Percentiles rank a stretch among this genome's conserved stretches.
Conservation (phyloP, 2,329 filamentous ascomycete species). For the Hypoxylon sp. region DNA sequence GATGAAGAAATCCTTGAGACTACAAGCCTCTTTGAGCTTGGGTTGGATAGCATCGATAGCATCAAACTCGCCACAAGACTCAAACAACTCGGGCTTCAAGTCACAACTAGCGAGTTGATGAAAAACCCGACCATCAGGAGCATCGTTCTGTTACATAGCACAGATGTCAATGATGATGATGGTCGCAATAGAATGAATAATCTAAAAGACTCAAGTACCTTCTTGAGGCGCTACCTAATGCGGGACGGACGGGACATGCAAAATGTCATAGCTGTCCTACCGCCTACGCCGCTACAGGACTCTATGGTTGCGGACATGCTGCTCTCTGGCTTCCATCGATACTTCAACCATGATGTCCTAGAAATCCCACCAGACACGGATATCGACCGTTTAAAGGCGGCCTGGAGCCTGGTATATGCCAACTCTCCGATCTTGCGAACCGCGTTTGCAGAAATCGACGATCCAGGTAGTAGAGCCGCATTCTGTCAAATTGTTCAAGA, state of each 20-base stretch:
- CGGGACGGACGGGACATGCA: slow-evolving; percentile 55
- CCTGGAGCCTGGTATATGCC: slow-evolving; percentile 73
- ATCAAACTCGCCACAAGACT: slow-evolving; percentile 86
- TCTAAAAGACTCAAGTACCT: slow-evolving; percentile 50
- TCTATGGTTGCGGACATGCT: slow-evolving; percentile 88
- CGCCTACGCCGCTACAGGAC: slow-evolving; percentile 87
- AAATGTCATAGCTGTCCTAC: slow-evolving; percentile 73
- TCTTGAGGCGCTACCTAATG: slow-evolving; percentile 59
- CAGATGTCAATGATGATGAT: neutral
- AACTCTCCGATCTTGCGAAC: slow-evolving; percentile 81
- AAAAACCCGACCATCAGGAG: slow-evolving; percentile 75
- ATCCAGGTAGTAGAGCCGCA: slow-evolving; percentile 66
- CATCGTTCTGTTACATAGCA: slow-evolving; percentile 62
- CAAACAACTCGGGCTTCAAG: slow-evolving; percentile 69
- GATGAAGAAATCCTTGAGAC: slow-evolving; percentile 66
- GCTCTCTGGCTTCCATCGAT: slow-evolving; percentile 78
- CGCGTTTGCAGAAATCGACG: slow-evolving; percentile 76
- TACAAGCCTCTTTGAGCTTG: slow-evolving; percentile 83
- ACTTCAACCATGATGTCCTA: slow-evolving; percentile 89
- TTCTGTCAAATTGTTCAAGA: slow-evolving; percentile 66
- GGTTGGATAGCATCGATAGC: slow-evolving; percentile 91
- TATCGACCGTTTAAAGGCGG: slow-evolving; percentile 66
- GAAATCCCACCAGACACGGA: slow-evolving; percentile 71
- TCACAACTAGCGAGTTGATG: slow-evolving; percentile 85
- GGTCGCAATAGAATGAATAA: slow-evolving; percentile 8